A percentile compares a stretch with the other conserved stretches of the same genome.
Evolutionary conservation across 208 protist genomes (phyloP).

Genomic region (Crithidia thermophila): DNA sequence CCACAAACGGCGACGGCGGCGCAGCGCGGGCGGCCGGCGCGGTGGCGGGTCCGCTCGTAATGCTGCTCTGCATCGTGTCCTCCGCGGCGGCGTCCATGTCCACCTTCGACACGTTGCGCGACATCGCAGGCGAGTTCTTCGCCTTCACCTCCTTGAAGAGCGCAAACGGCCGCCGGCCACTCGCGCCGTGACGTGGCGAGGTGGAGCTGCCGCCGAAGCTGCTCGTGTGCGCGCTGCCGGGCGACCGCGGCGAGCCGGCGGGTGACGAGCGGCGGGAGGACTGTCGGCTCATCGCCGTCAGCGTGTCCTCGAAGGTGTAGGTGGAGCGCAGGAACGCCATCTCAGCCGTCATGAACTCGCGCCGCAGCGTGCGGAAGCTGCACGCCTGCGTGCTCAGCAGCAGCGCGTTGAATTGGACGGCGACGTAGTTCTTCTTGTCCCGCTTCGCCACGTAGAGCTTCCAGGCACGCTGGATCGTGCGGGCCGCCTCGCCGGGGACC

Average conservation of each 20-base stretch:
- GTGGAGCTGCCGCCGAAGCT: constrained; percentile 19
- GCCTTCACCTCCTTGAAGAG: constrained; percentile 46
- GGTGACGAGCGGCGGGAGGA: constrained; percentile 24
- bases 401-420: constrained; percentile 63
- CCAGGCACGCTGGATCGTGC: constrained; percentile 71
- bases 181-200: background rate
- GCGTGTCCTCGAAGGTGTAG: constrained; percentile 46
- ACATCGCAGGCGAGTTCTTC: constrained; percentile 30
- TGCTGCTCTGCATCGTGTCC: constrained; percentile 2
- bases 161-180: constrained; percentile 41
- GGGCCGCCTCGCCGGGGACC: constrained; percentile 60
- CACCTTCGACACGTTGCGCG: background rate
- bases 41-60: constrained; percentile 4
- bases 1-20: constrained; percentile 14
- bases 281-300: constrained; percentile 32
- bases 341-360: constrained; percentile 39
- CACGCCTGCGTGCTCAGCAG: constrained; percentile 51
- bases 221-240: constrained; percentile 5
- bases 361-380: constrained; percentile 53
- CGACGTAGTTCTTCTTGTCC: constrained; percentile 33
- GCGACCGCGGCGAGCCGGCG: constrained; percentile 26
- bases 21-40: background rate
- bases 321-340: constrained; percentile 51
- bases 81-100: background rate
- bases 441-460: constrained; percentile 54